A percentile compares a stretch with the other conserved stretches of the same genome.
phyloP scores from a whole-genome alignment of 257 asterid species.

The Salvia rosmarinus region DNA sequence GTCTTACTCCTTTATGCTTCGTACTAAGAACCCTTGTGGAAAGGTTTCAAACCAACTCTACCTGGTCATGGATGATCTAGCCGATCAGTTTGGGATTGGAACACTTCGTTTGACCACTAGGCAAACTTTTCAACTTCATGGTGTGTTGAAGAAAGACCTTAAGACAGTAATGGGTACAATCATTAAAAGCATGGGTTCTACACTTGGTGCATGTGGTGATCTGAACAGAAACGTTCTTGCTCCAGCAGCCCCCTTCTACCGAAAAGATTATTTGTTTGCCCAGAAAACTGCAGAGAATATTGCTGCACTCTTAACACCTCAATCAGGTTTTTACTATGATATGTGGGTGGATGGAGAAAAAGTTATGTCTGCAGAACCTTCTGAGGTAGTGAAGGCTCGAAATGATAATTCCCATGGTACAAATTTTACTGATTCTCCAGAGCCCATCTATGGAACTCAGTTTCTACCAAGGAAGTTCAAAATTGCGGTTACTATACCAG shows the following conservation, averaged over 20 bases:
- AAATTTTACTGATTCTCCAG: conserved; percentile 85
- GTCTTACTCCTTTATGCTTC: conserved; percentile 93
- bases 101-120: conserved; percentile 96
- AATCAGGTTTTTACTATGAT: conserved; percentile 96
- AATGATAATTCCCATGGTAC: conserved; percentile 93
- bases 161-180: conserved; percentile 95
- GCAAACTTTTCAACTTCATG: conserved; percentile 97
- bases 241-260: conserved; percentile 77
- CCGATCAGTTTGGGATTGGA: conserved; percentile 90
- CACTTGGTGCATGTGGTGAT: conserved; percentile 99
- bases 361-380: conserved; percentile 84
- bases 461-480: conserved; percentile 98
- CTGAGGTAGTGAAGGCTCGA: conserved; percentile 84
- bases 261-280: conserved; percentile 86
- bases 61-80: conserved; percentile 90
- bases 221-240: conserved; percentile 94
- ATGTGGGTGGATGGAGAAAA: conserved; percentile 98
- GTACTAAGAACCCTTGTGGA: conserved; percentile 96
- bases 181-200: conserved; percentile 83
- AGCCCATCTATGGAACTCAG: conserved; percentile 97
- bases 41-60: conserved; percentile 88
- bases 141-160: conserved; percentile 84
- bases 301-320: conserved; percentile 95
- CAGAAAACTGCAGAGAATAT: conserved; percentile 91
- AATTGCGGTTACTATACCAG: conserved; percentile 89